Base-by-base conservation (phyloP, 345 rosid species). In the Psidium friedrichsthalianum region DNA sequence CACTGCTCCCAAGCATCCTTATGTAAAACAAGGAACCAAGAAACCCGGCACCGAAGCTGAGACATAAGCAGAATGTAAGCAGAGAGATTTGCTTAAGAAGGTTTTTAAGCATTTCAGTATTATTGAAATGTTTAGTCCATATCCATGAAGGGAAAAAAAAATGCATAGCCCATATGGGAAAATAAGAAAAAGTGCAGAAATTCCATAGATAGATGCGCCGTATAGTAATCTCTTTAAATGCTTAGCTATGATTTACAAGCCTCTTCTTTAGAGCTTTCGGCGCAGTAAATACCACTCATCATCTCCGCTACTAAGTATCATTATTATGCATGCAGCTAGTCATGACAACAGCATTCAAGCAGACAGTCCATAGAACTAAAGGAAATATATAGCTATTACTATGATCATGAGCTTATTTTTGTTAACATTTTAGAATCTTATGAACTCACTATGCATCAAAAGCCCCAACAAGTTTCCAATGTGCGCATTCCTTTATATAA, bases 1-100 rank as follows among this genome's bases (percentile, higher is more conserved):
- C 94, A 86, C 91, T 90, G 86, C 87, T 95, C 78, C 99, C 99
- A 69, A 97, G 95, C 98, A 97, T 94, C 10, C 96, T 93, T 84
- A 95, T 92, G 81, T 97, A 97, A 47, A 86, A 90, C 86, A 97
- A 84, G 47, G 98, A 97, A 86, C 98, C 98, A 84, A 95, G 83
- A 36, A 95, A 91, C 53, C 98, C 98, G 59, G 91, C 94, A 84
- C 98, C 97, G 87, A 93, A 97, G 91, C 98, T 97, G 92, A 82
- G 74, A 47, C 20, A 84, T 78, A 83, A 69, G 80, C 25, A 36
- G 42, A 84, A 83, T 52, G 29, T 25, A 40, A 32, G 61, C 74
- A 54, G 44, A 87, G 29, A 51, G 25, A 44, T 56, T 22, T 40
- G 57, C 40, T 82, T 52, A 52, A 40, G 57, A 82, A 22, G 84